Evolutionary conservation across 2,329 filamentous ascomycete genomes (phyloP), one percentile per base, ranked within the genome.

Genomic region (Xylariaceae sp.): DNA sequence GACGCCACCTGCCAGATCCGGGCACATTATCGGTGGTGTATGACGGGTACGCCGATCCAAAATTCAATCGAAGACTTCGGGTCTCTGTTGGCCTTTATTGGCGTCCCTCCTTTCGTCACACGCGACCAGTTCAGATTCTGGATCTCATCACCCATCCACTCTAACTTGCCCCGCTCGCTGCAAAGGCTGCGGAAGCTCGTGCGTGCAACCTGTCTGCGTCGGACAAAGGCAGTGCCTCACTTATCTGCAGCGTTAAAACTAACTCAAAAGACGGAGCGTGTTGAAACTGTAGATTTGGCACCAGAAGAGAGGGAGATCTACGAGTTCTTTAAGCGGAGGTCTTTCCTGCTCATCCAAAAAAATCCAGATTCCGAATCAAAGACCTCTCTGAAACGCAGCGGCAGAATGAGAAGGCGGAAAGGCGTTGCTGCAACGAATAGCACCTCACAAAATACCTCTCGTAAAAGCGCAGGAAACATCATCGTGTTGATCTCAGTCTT

Each of bases 31-130:
- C 66, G 74, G 2, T 78, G 75, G 76, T 77, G 74, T 47, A 63
- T 78, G 3, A 77, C 74, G 0, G 76, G 75, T 6, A 78, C 76
- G 0, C 76, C 75, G 0, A 74, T 78, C 2, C 74, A 76, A 3
- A 78, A 79, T 46, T 66, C 65, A 0, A 64, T 79, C 0, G 71
- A 78, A 17, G 75, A 79, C 56, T 74, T 71, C 21, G 75, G 73
- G 0, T 65, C 75, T 0, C 62, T 79, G 0, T 55, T 77, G 0
- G 51, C 51, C 14, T 78, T 77, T 41, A 36, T 77, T 4, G 17
- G 67, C 1, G 63, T 75, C 6, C 43, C 51, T 0, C 60, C 65
- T n/a, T n/a, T n/a, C n/a, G n/a, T n/a, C n/a, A n/a, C n/a, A n/a
- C n/a, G n/a, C n/a, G n/a, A n/a, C n/a, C n/a, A n/a, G n/a, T n/a